Evolutionary conservation across 208 protist genomes (phyloP).

Genomic region (Leishmania arabica): DNA sequence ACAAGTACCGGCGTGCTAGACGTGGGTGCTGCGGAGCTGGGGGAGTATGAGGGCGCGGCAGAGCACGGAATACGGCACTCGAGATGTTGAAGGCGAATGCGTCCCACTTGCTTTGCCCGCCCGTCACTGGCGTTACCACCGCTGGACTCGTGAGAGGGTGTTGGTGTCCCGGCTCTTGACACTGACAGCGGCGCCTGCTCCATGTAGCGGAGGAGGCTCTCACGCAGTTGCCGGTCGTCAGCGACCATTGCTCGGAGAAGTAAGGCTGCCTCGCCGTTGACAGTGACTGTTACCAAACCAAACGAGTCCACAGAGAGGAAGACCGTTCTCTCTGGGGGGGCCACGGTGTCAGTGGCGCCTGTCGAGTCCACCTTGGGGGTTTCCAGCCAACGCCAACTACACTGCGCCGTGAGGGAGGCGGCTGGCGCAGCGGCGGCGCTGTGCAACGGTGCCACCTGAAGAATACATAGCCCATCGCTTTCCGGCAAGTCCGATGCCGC

Average conservation of each 20-base stretch:
- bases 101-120: neutral
- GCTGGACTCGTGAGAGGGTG: neutral
- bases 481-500: neutral
- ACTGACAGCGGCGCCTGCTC: neutral
- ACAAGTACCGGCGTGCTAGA: neutral
- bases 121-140: neutral
- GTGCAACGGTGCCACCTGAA: neutral
- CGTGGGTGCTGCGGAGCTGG: neutral
- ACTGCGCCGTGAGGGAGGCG: conserved; percentile 4
- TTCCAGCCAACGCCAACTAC: conserved; percentile 13
- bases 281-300: neutral
- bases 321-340: neutral
- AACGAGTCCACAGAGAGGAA: conserved; percentile 1
- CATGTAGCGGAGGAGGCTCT: conserved; percentile 15
- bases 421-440: neutral
- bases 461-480: neutral
- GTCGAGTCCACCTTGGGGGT: neutral
- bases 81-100: conserved; percentile 2
- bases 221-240: neutral
- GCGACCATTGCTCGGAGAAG: neutral
- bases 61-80: conserved; percentile 18
- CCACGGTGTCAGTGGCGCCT: neutral
- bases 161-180: neutral
- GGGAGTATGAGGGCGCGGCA: neutral
- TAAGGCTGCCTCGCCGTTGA: neutral